Evolutionary conservation across 345 rosid genomes (phyloP).

Genomic region (Psidium friedrichsthalianum): DNA sequence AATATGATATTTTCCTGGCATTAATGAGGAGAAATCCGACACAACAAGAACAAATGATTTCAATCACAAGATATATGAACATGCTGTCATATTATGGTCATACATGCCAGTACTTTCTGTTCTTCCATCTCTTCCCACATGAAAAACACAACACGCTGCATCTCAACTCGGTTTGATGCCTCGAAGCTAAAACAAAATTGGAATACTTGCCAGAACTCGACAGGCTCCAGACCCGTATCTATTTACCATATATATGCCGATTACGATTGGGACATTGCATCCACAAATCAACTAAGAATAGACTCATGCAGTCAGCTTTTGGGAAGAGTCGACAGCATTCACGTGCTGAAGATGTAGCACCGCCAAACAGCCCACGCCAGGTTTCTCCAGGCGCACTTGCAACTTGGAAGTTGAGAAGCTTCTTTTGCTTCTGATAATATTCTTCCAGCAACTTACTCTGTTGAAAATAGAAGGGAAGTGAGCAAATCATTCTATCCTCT

Average conservation of each 20-base stretch:
- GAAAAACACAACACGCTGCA: background rate
- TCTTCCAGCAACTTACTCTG: conserved; percentile 81
- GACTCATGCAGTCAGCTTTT: conserved; percentile 40
- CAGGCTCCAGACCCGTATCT: background rate
- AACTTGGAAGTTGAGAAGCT: conserved; percentile 65
- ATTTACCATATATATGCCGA: conserved; percentile 11
- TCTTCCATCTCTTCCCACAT: background rate
- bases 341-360: conserved; percentile 59
- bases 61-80: background rate
- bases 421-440: conserved; percentile 65
- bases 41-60: background rate
- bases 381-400: conserved; percentile 58
- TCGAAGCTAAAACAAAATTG: conserved; percentile 1
- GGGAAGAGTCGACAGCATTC: conserved; percentile 34
- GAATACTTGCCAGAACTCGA: background rate
- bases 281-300: background rate
- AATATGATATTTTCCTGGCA: too few relatives aligned
- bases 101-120: background rate
- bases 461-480: background rate
- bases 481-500: background rate
- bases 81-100: background rate
- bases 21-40: background rate
- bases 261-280: background rate
- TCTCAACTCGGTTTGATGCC: background rate
- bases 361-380: conserved; percentile 83